Base-by-base conservation (phyloP, 208 protist species). In the Trypanosoma rangeli region DNA sequence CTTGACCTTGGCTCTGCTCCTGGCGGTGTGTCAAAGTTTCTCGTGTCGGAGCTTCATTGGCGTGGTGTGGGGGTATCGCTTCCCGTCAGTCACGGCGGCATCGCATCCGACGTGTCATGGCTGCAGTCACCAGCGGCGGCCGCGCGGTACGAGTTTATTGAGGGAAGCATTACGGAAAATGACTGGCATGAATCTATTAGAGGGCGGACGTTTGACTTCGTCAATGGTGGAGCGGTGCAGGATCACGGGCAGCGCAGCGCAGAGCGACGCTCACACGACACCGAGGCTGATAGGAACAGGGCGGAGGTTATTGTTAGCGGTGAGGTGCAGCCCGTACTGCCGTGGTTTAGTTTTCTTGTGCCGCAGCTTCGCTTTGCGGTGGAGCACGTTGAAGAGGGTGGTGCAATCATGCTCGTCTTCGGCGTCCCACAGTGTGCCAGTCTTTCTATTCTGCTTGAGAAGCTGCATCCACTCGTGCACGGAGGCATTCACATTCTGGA, bases 151-250 rank as follows among this genome's bases (percentile, higher is more conserved):
- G 18, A 48, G 46, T 46, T 68, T 65, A 55, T 71, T 56, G 59
- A 75, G 13, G 70, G 69, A 44, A 64, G 44, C 54, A 52, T 67
- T 26, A 46, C 56, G 24, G 57, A 52, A 53, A 61, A 63, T 61
- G 65, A 81, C 55, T 66, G 70, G 65, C 42, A 63, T 22, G 28
- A 53, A 29, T n/a, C 42, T 10, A 65, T 74, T 63, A 57, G 55
- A 33, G 64, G 60, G 50, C 61, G 46, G 22, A 56, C 53, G 28
- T 94, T 89, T 56, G 65, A 78, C 63, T 94, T 94, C 58, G 85
- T 94, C 24, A 94, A 94, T 70, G 78, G 84, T 33, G 88, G 88
- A n/a, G 88, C 88, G 1, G 88, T 94, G 50, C 82, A 84, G 50
- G 88, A 94, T 49, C 75, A 94, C 64, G 88, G 88, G 0, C 88